Base-by-base conservation (phyloP, 2,329 filamentous ascomycete genomes). In the Cordyceps militaris region DNA sequence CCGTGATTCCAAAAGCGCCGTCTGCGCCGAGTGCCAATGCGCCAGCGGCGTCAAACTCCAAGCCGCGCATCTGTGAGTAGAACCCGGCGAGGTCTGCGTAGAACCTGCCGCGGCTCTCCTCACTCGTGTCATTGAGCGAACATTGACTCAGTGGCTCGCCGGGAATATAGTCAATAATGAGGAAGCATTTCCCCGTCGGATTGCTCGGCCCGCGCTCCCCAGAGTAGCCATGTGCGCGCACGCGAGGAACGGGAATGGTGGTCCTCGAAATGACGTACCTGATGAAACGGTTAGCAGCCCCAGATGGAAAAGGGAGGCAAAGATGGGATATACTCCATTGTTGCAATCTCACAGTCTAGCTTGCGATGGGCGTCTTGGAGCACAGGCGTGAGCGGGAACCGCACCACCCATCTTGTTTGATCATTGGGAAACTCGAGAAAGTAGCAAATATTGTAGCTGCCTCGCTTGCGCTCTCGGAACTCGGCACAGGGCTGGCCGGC, bases 331-430 rank as follows among this genome's bases (percentile, higher is more conserved):
- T 32, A 57, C 55, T 57, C 46, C 55, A 57, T 34, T n/a, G 55
- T 57, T 9, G 55, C 24, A 57, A 57, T 46, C 16, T 57, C 55
- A 26, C 55, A 44, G 19, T 51, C 46, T 10, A 57, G 21, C 26
- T 51, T 57, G 13, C 38, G 46, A 28, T 23, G 47, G 5, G 23
- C 36, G 21, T 51, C 47, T 21, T n/a, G 38, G 4, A 57, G 47
- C 10, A 51, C 14, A 3, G 55, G 55, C 24, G 30, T 30, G 16
- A 57, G 26, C 38, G 55, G 55, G 23, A 57, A 57, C n/a, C 55
- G n/a, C 24, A 57, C 38, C 9, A 57, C 55, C 55, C 55, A 57
- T 38, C 47, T 50, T 16, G 26, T 43, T 1, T 21, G 13, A 21
- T 57, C 55, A 13, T 14, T 26, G 2, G 55, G 19, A 38, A 57